Evolutionary conservation across 2,329 filamentous ascomycete genomes (phyloP).

Genomic region (Stagonosporopsis rhizophila): DNA sequence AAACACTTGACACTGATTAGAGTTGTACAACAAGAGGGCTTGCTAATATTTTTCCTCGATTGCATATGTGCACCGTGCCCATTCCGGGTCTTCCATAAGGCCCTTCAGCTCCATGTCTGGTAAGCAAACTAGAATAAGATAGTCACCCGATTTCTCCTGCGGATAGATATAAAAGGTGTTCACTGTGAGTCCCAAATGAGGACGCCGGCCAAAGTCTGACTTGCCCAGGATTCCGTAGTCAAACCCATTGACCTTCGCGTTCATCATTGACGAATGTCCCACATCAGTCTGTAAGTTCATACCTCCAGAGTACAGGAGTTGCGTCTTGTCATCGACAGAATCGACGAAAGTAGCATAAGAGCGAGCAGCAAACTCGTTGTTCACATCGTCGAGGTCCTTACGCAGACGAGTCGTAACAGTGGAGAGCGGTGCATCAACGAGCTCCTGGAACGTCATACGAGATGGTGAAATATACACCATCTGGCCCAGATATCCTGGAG

Average conservation of each 20-base stretch:
- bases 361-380: slow-evolving; percentile 32
- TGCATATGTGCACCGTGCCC: not conserved
- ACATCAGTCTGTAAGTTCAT: slow-evolving; percentile 20
- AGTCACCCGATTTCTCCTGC: slow-evolving; percentile 2
- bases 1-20: too few relatives aligned
- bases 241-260: slow-evolving; percentile 22
- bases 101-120: slow-evolving; percentile 8
- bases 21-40: too few relatives aligned
- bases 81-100: slow-evolving; percentile 5
- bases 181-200: slow-evolving; percentile 1
- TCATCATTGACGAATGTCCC: slow-evolving; percentile 25
- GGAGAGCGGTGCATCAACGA: slow-evolving; percentile 26
- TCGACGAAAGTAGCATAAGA: slow-evolving; percentile 43
- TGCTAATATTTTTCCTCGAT: slow-evolving; percentile 3
- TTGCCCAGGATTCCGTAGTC: slow-evolving; percentile 20
- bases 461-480: slow-evolving; percentile 32
- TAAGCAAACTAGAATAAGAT: slow-evolving; percentile 1
- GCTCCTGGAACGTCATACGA: slow-evolving; percentile 27
- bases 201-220: slow-evolving; percentile 16
- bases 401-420: slow-evolving; percentile 28
- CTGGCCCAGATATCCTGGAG: slow-evolving; percentile 40
- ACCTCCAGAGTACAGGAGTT: slow-evolving; percentile 33
- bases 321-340: slow-evolving; percentile 32
- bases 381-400: slow-evolving; percentile 27
- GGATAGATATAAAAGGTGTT: slow-evolving; percentile 19